A percentile compares a stretch with the other conserved stretches of the same genome.
Conservation (phyloP, 2,329 filamentous ascomycete species). For the Xylariaceae sp. region DNA sequence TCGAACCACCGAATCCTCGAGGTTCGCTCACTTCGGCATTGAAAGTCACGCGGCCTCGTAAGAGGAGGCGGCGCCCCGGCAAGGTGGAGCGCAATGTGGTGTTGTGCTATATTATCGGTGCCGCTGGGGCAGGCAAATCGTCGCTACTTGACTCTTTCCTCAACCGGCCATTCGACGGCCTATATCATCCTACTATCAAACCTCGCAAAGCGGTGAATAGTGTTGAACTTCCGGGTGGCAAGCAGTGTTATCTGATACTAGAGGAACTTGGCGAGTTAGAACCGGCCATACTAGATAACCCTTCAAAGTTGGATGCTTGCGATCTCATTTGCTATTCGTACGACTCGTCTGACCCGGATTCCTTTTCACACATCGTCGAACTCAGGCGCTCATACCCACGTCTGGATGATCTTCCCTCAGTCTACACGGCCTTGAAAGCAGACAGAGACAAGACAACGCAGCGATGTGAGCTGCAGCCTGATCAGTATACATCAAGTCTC, state of each 20-base stretch:
- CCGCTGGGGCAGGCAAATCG: constrained; percentile 83
- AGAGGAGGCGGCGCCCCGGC: constrained; percentile 74
- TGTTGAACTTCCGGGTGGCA: constrained; percentile 90
- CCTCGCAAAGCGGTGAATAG: constrained; percentile 91
- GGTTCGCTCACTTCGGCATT: constrained; percentile 77
- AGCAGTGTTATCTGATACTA: constrained; percentile 94
- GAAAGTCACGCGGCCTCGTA: constrained; percentile 88
- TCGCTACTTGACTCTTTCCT: constrained; percentile 87
- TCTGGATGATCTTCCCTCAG: constrained; percentile 80
- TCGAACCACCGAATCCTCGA: constrained; percentile 74
- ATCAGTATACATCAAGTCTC: constrained; percentile 78
- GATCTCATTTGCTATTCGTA: constrained; percentile 94
- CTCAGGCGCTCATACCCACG: constrained; percentile 75
- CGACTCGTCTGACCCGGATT: constrained; percentile 94
- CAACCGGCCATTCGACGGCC: constrained; percentile 75
- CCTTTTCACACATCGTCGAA: constrained; percentile 84
- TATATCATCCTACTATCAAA: constrained; percentile 92
- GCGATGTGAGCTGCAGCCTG: constrained; percentile 82
- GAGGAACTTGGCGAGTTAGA: constrained; percentile 96
- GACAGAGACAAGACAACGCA: constrained; percentile 97
- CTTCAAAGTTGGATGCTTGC: constrained; percentile 82
- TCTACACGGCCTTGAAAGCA: constrained; percentile 92
- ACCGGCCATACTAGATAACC: constrained; percentile 88
- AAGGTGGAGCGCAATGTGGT: constrained; percentile 93
- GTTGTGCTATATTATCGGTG: constrained; percentile 85